phyloP scores from a whole-genome alignment of 306 rosid genomes.

The Malus sieversii region DNA sequence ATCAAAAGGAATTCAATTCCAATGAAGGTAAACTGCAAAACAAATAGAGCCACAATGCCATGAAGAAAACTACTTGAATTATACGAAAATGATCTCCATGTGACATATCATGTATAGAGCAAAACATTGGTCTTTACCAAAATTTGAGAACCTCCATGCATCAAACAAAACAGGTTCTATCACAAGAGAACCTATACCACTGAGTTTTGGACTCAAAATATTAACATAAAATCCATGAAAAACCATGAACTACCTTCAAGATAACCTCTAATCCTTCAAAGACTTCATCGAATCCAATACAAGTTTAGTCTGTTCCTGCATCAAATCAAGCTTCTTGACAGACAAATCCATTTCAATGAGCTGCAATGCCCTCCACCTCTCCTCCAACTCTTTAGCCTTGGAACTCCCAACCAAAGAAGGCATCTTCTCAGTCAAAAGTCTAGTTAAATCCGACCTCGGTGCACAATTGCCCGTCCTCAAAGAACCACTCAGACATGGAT shows the following conservation, averaged over 20 bases:
- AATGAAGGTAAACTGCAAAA: background rate
- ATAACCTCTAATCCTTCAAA: background rate
- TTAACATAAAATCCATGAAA: background rate
- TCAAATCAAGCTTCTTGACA: constrained; percentile 23
- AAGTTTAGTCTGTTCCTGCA: constrained; percentile 23
- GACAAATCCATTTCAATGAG: constrained; percentile 22
- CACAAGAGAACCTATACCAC: background rate
- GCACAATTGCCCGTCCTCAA: constrained; percentile 2
- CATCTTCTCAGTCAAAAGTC: constrained; percentile 10
- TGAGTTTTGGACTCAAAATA: background rate
- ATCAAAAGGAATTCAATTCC: background rate
- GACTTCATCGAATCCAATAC: constrained; percentile 23
- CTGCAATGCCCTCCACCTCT: constrained; percentile 31
- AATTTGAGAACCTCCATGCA: background rate
- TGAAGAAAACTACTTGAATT: background rate
- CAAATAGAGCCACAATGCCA: background rate
- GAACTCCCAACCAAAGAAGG: constrained; percentile 20
- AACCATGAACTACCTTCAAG: background rate
- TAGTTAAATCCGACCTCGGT: background rate
- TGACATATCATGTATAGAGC: background rate
- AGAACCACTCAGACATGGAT: constrained; percentile 17
- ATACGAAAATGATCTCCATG: background rate
- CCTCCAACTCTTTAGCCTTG: constrained; percentile 28
- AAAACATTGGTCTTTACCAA: background rate
- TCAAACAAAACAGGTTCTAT: background rate